These are phyloP conservation scores for Mucor racemosus DNA, from an alignment of 371 early-diverging fungal species.

Conservation along the genomic window DNA sequence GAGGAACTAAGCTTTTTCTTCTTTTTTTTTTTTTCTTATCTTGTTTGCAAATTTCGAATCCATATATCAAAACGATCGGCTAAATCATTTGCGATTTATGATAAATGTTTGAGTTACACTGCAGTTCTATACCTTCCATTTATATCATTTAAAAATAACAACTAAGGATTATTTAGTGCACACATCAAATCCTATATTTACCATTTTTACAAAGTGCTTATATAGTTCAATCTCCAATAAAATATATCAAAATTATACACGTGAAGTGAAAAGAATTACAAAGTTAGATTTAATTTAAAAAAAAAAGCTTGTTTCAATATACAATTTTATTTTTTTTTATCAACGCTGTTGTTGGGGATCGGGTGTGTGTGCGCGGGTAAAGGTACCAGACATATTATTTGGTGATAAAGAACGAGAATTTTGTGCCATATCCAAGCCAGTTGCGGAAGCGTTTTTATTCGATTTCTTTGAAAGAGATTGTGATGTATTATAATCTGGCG, in stretches of 20 bases:
- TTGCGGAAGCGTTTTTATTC: neutral
- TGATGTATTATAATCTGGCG: slow-evolving; percentile 28
- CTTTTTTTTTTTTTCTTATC: too few species aligned
- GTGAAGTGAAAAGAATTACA: too few species aligned
- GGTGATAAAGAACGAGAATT: neutral
- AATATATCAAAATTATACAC: too few species aligned
- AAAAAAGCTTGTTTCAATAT: neutral
- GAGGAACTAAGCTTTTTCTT: too few species aligned
- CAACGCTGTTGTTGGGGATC: neutral
- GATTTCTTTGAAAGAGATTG: slow-evolving; percentile 10
- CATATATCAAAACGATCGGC: neutral
- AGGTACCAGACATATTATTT: neutral
- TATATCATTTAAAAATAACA: neutral
- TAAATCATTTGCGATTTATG: neutral
- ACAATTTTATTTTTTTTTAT: too few species aligned
- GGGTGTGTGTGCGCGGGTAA: slow-evolving; percentile 6
- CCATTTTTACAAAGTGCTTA: too few species aligned
- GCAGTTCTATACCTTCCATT: neutral
- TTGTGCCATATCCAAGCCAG: neutral
- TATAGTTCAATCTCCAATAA: too few species aligned
- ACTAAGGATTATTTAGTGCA: neutral
- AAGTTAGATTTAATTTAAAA: too few species aligned
- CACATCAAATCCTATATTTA: too few species aligned
- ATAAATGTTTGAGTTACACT: neutral
- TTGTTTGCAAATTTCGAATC: neutral